Evolutionary conservation across 495 filamentous ascomycete genomes (phyloP), one percentile per base, ranked within the genome.

Genomic region (Podospora sp.): DNA sequence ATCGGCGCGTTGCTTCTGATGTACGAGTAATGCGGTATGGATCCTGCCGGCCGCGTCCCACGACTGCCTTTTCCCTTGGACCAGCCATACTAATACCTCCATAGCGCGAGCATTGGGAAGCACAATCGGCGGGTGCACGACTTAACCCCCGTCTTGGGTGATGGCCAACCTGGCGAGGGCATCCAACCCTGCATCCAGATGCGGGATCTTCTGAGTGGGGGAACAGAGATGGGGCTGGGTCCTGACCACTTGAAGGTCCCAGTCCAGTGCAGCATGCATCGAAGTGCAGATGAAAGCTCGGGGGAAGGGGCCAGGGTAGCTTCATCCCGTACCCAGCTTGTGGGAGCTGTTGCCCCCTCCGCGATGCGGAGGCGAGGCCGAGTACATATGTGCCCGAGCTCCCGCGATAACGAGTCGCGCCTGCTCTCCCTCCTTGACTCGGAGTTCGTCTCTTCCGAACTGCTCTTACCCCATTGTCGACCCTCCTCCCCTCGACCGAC

Each of bases 141-240:
- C 40, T 11, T 4, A 46, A 4, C 40, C 40, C 40, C 40, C 40
- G 40, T 2, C 40, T 18, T 46, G 40, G 16, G 40, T 46, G 40
- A 18, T 5, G 24, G 27, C n/a, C 20, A 2, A 26, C 59, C 60
- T 24, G 33, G 26, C 9, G 18, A 9, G 24, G 9, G 25, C 52
- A 2, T 24, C 52, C 21, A 12, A 22, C 62, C 62, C 66, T 68
- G 66, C 66, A 60, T 65, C 29, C 26, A 24, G 50, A 60, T 62
- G 55, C 66, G 55, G 51, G 60, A 36, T 12, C 46, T 62, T 6
- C 18, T 63, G 49, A 58, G 51, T 58, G 60, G 60, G 60, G 66
- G 66, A 51, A 16, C 52, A 53, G 20, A 62, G 60, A 46, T 62
- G 60, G 35, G 24, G 33, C 20, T 25, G 24, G 16, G 29, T 12